phyloP scores from a whole-genome alignment of 2,329 filamentous ascomycete genomes.

The Pseudocercospora musae region DNA sequence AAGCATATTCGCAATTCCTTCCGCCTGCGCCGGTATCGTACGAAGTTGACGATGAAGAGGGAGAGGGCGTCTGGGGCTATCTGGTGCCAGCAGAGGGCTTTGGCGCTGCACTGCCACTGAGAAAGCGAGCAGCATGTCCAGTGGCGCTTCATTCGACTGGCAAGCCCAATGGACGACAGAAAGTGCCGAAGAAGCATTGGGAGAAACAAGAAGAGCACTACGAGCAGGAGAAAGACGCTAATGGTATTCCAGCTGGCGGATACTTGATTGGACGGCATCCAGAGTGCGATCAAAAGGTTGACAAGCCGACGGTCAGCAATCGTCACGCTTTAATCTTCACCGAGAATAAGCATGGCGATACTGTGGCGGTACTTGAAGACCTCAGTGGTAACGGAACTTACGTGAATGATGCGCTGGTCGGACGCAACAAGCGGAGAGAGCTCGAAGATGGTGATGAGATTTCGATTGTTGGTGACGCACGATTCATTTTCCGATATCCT shows the following conservation, averaged over 20 bases:
- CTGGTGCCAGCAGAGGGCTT: conserved; percentile 69
- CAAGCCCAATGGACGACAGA: conserved; percentile 41
- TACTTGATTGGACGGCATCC: conserved; percentile 90
- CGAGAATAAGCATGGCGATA: conserved; percentile 56
- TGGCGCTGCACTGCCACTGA: conserved; percentile 65
- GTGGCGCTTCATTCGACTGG: conserved; percentile 45
- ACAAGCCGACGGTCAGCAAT: conserved; percentile 81
- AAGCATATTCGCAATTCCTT: conserved; percentile 76
- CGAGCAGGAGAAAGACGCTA: conserved; percentile 49
- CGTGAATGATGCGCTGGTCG: conserved; percentile 86
- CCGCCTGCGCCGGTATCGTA: conserved; percentile 69
- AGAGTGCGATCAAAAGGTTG: conserved; percentile 73
- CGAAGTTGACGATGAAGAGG: conserved; percentile 78
- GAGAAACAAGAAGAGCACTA: conserved; percentile 61
- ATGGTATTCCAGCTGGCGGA: conserved; percentile 67
- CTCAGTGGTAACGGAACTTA: conserved; percentile 95
- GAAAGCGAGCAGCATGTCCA: conserved; percentile 69
- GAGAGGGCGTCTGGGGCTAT: conserved; percentile 93
- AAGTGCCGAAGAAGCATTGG: conserved; percentile 50
- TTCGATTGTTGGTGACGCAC: conserved; percentile 75
- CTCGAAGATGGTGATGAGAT: conserved; percentile 89
- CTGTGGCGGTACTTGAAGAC: conserved; percentile 78
- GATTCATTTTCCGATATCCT: conserved; percentile 91
- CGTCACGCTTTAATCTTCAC: conserved; percentile 70
- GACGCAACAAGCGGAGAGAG: conserved; percentile 86